Conservation (phyloP, 1,139 yeast species). For the Candida anutae region DNA sequence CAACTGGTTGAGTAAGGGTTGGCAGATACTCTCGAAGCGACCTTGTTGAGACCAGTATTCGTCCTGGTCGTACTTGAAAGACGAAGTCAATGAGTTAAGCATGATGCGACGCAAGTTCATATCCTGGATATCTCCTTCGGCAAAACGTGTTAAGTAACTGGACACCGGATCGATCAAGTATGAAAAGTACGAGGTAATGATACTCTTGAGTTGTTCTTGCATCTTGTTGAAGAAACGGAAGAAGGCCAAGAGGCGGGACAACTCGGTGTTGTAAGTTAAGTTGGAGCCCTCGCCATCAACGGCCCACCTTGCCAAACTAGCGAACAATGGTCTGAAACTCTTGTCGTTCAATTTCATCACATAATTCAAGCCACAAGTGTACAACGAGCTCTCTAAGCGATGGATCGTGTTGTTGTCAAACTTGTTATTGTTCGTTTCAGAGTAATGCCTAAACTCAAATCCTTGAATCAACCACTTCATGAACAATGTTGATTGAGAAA, state of each 20-base stretch:
- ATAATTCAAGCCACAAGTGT: slow-evolving; percentile 63
- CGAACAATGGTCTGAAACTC: slow-evolving; percentile 87
- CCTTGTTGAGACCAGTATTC: slow-evolving; percentile 91
- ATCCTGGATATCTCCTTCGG: slow-evolving; percentile 34
- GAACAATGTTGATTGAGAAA: slow-evolving; percentile 60
- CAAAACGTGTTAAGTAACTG: slow-evolving; percentile 42
- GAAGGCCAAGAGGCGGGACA: slow-evolving; percentile 59
- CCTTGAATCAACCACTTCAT: slow-evolving; percentile 64
- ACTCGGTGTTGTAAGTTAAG: slow-evolving; percentile 34
- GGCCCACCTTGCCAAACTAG: slow-evolving; percentile 89
- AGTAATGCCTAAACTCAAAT: slow-evolving; percentile 57
- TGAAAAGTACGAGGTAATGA: slow-evolving; percentile 82
- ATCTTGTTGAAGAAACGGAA: slow-evolving; percentile 81
- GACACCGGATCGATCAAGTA: slow-evolving; percentile 72
- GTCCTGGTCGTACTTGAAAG: slow-evolving; percentile 83
- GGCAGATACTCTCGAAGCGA: slow-evolving; percentile 67
- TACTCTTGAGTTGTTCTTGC: slow-evolving; percentile 77
- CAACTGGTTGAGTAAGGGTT: slow-evolving; percentile 59
- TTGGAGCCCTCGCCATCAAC: slow-evolving; percentile 68
- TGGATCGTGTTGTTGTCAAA: slow-evolving; percentile 71
- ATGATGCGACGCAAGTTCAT: slow-evolving; percentile 62
- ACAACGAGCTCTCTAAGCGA: slow-evolving; percentile 72
- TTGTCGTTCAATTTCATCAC: slow-evolving; percentile 92
- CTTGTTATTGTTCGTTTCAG: slow-evolving; percentile 21
- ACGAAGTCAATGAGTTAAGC: slow-evolving; percentile 61